Evolutionary conservation across 1,284 basidiomycete genomes (phyloP), one percentile per base, ranked within the genome.

Genomic region (Ceratobasidium sp.): DNA sequence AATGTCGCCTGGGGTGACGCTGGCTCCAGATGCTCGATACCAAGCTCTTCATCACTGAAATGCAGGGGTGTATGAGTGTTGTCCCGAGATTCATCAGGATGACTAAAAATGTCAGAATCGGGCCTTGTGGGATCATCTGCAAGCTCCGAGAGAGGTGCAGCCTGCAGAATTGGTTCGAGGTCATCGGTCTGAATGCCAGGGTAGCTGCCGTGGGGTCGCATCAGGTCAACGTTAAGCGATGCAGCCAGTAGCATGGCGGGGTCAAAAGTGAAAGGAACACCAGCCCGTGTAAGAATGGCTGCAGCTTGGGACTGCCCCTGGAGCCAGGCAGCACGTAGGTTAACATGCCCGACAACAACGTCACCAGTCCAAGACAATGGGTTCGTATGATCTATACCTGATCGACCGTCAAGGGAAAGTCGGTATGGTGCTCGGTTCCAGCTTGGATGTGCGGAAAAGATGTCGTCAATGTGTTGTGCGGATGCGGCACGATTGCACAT

Each of bases 341-440:
- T 29, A 15, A 78, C 76, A 51, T 66, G 54, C 25, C 67, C 54
- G 1, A 71, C 79, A 25, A 66, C 22, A 0, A 76, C 73, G 67
- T 80, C 56, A 1, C 78, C 79, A 32, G 11, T 29, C 79, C 78
- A 79, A 15, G 78, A 78, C 25, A 69, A 43, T 0, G 77, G 78
- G 67, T 81, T 81, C 0, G 78, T 68, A 29, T 81, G 80, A 56
- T 81, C 80, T 25, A 76, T 22, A 2, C 73, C 73, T 6, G 66
- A 56, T 40, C 22, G 22, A 15, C 66, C 66, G 17, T 69, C 66
- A 0, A 69, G 2, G 17, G 66, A 69, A 1, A 69, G 32, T 1
- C 66, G 34, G 29, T 69, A 69, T 19, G 66, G 66, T 69, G 51
- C 34, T 17, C 51, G 46, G 15, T 69, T 69, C 49, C 51, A 69